These are phyloP conservation scores for Kodamaea alishanica DNA, from an alignment of 1,139 yeast species.

Conservation along the genomic window DNA sequence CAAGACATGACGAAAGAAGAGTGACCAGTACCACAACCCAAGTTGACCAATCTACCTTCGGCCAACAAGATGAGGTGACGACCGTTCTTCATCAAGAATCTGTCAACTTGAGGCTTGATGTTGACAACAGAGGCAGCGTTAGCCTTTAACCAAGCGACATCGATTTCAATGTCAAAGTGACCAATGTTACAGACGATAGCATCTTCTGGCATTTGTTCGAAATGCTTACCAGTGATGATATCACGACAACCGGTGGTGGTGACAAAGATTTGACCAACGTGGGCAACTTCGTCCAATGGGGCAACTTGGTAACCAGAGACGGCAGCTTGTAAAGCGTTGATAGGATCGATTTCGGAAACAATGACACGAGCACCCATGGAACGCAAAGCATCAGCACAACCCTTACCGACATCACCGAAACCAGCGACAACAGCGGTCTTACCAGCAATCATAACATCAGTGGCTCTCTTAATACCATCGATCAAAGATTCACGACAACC, in stretches of 20 bases:
- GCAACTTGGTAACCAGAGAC: conserved; percentile 98
- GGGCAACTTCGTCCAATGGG: conserved; percentile 93
- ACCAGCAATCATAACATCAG: conserved; percentile 99
- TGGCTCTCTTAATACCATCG: conserved; percentile 99
- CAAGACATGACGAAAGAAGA: conserved; percentile 99
- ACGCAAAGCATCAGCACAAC: conserved; percentile 99
- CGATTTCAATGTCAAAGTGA: conserved; percentile 98
- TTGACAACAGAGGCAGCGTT: conserved; percentile 87
- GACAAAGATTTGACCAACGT: conserved; percentile 94
- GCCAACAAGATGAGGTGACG: conserved; percentile 96
- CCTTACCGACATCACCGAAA: conserved; percentile 99
- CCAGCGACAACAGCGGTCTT: conserved; percentile 99
- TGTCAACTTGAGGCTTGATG: conserved; percentile 99
- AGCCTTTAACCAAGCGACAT: conserved; percentile 95
- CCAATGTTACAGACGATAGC: conserved; percentile 99
- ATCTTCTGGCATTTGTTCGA: conserved; percentile 94
- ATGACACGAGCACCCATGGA: conserved; percentile 99
- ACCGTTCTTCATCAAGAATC: conserved; percentile 87
- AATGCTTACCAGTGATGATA: conserved; percentile 88
- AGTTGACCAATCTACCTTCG: conserved; percentile 99
- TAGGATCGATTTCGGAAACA: conserved; percentile 97
- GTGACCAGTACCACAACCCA: conserved; percentile 99
- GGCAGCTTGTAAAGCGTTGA: conserved; percentile 99
- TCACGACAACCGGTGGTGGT: conserved; percentile 99
- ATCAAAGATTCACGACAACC: conserved; percentile 99